Conservation (phyloP, 2,329 filamentous ascomycete genomes). For the Phialocephala subalpina region DNA sequence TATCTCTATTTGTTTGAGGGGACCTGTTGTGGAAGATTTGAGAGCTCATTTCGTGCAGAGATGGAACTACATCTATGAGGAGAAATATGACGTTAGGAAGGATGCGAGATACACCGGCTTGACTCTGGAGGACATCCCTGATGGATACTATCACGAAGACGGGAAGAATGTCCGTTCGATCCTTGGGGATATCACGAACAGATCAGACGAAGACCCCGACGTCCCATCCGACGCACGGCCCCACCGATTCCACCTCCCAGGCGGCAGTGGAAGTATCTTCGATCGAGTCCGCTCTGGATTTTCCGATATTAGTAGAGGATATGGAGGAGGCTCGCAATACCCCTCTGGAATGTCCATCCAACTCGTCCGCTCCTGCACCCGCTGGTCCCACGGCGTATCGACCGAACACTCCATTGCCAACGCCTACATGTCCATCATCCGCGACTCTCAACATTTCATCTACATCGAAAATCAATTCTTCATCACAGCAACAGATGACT, state of each 20-base stretch:
- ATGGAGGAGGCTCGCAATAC: neutral
- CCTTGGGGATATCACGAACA: neutral
- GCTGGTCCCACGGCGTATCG: conserved; percentile 66
- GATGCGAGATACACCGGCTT: conserved; percentile 54
- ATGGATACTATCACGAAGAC: conserved; percentile 38
- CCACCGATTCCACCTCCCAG: conserved; percentile 25
- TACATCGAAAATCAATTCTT: conserved; percentile 90
- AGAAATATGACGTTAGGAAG: conserved; percentile 72
- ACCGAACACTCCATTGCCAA: conserved; percentile 85
- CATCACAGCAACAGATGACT: conserved; percentile 78
- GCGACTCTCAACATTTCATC: conserved; percentile 73
- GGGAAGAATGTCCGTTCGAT: conserved; percentile 30
- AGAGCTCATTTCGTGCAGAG: conserved; percentile 81
- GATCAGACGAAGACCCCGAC: conserved; percentile 23
- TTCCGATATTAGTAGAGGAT: neutral
- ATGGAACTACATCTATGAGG: conserved; percentile 90
- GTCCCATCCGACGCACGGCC: conserved; percentile 5
- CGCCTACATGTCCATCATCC: conserved; percentile 79
- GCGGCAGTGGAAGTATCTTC: conserved; percentile 25
- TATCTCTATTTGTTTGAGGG: conserved; percentile 78
- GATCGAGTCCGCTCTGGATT: conserved; percentile 21
- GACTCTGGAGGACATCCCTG: conserved; percentile 33
- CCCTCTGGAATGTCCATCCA: conserved; percentile 42
- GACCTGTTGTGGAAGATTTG: conserved; percentile 78
- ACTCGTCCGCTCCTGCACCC: conserved; percentile 53